A percentile compares a stretch with the other conserved stretches of the same genome.
Conservation (phyloP, 441 rosid genomes). For the Pelargonium fulgidum region DNA sequence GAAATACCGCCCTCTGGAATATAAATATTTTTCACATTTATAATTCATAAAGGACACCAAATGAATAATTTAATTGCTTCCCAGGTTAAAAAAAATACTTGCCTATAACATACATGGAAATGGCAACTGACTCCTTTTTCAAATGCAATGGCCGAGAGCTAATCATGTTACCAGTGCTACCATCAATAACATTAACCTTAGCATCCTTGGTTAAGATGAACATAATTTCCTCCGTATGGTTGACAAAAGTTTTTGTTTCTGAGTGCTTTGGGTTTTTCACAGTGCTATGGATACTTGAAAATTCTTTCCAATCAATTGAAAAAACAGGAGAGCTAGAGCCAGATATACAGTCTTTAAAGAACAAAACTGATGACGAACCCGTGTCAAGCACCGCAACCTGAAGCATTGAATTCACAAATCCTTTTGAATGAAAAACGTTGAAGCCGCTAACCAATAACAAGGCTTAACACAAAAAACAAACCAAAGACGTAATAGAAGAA, state of each 20-base stretch:
- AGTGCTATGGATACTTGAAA: constrained; percentile 23
- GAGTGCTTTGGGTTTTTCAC: constrained; percentile 31
- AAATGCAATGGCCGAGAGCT: constrained; percentile 39
- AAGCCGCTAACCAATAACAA: constrained; percentile 9
- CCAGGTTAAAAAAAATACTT: constrained; percentile 27
- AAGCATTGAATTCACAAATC: constrained; percentile 24
- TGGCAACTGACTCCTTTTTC: constrained; percentile 41
- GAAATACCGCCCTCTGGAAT: constrained; percentile 32
- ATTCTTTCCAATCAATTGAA: constrained; percentile 40
- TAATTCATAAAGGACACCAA: constrained; percentile 15
- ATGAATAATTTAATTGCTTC: constrained; percentile 1
- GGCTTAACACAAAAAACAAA: constrained; percentile 14
- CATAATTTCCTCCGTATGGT: constrained; percentile 34
- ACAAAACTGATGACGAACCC: constrained; percentile 45
- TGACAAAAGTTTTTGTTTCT: constrained; percentile 27
- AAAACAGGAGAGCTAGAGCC: constrained; percentile 40
- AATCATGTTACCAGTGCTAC: constrained; percentile 32
- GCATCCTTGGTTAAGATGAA: constrained; percentile 48
- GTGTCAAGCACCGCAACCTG: constrained; percentile 59
- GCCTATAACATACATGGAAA: constrained; percentile 60
- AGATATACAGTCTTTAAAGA: constrained; percentile 33
- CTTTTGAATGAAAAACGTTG: constrained; percentile 9
- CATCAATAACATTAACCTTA: constrained; percentile 35
- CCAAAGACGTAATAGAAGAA: constrained; percentile 10
- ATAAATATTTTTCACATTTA: constrained; percentile 16